Percentiles rank a stretch among this genome's conserved stretches.
These are phyloP conservation scores for Marasmius fiardii DNA, from an alignment of 1,284 basidiomycete species.

Conservation along the genomic window DNA sequence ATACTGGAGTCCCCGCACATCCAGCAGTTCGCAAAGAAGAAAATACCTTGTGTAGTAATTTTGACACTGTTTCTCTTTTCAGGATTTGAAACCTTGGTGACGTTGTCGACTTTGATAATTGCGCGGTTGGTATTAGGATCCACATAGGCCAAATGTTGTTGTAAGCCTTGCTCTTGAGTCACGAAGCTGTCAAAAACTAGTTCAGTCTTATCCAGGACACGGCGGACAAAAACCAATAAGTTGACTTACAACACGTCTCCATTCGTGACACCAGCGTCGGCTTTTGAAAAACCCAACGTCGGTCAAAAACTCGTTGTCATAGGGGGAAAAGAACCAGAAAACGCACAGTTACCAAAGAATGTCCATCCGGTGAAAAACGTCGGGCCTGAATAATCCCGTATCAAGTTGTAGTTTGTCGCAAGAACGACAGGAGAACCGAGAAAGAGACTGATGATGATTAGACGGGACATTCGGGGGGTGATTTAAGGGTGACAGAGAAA, in stretches of 20 bases:
- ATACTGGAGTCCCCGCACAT: too few relatives aligned
- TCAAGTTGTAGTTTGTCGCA: slow-evolving; percentile 38
- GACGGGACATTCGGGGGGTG: too few relatives aligned
- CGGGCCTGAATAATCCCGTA: slow-evolving; percentile 45
- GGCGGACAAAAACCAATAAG: background rate
- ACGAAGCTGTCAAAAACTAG: slow-evolving; percentile 42
- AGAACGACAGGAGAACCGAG: background rate
- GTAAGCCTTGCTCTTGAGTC: slow-evolving; percentile 39
- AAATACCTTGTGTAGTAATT: slow-evolving; percentile 32
- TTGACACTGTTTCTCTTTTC: slow-evolving; percentile 71
- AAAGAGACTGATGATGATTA: too few relatives aligned
- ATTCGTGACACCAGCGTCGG: slow-evolving; percentile 67
- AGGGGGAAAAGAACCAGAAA: background rate
- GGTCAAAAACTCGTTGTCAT: background rate
- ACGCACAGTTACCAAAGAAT: slow-evolving; percentile 48
- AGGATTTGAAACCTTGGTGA: slow-evolving; percentile 49
- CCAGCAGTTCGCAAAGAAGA: background rate
- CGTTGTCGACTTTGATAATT: slow-evolving; percentile 73
- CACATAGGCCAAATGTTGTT: slow-evolving; percentile 53
- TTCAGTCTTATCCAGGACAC: background rate
- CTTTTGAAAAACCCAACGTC: slow-evolving; percentile 27
- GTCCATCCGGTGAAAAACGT: slow-evolving; percentile 56
- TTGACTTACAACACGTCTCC: slow-evolving; percentile 54
- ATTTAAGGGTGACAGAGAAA: too few relatives aligned
- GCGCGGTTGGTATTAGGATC: slow-evolving; percentile 55